phyloP scores from a whole-genome alignment of 139 green algal genomes.

The Chlamydomonas sphaeroides region DNA sequence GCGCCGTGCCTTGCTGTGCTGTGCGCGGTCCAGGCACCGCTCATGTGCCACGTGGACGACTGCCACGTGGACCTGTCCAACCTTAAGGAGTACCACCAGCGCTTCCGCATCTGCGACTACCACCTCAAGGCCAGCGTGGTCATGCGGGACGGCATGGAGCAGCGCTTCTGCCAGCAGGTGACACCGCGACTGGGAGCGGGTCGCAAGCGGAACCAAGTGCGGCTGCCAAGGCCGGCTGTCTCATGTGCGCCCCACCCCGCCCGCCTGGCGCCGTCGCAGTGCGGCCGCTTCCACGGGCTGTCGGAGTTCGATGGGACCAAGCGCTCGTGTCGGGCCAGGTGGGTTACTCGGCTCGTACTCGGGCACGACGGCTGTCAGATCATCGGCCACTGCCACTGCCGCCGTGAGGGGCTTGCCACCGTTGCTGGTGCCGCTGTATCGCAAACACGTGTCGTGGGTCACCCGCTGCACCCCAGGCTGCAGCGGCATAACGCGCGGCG shows the following conservation, averaged over 20 bases:
- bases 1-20: not conserved
- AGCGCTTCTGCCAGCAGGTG: slow-evolving; percentile 85
- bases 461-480: slow-evolving; percentile 37
- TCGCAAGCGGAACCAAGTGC: too few relatives aligned
- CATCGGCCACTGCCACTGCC: not conserved
- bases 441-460: not conserved
- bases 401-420: not conserved
- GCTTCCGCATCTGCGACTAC: slow-evolving; percentile 74
- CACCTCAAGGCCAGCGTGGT: slow-evolving; percentile 59
- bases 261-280: slow-evolving; percentile 72
- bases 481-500: slow-evolving; percentile 76
- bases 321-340: slow-evolving; percentile 73
- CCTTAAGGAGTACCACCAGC: slow-evolving; percentile 70
- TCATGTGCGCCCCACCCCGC: not conserved
- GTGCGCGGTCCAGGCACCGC: not conserved
- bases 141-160: slow-evolving; percentile 33
- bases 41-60: slow-evolving; percentile 61
- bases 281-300: slow-evolving; percentile 84
- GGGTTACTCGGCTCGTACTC: not conserved
- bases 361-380: not conserved
- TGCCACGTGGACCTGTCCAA: slow-evolving; percentile 53
- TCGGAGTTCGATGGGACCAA: slow-evolving; percentile 85
- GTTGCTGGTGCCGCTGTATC: not conserved
- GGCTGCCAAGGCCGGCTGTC: too few relatives aligned
- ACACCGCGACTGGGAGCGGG: too few relatives aligned